Evolutionary conservation across 2,329 filamentous ascomycete genomes (phyloP).

Genomic region (Exophiala sp.): DNA sequence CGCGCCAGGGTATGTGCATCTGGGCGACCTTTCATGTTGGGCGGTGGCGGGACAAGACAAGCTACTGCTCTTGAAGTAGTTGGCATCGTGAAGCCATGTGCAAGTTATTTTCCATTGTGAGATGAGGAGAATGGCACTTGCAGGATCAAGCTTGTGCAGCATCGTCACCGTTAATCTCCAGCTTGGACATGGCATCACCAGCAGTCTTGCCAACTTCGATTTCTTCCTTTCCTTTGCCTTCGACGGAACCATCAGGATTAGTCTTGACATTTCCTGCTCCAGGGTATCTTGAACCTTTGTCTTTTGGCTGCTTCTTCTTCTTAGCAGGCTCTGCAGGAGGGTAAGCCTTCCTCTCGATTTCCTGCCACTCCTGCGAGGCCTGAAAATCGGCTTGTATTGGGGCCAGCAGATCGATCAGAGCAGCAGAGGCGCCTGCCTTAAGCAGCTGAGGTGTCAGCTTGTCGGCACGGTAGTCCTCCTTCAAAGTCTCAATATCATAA

Average conservation of each 20-base stretch:
- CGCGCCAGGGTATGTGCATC: too few relatives aligned
- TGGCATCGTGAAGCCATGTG: too few relatives aligned
- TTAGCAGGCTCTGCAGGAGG: conserved; percentile 61
- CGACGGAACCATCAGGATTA: conserved; percentile 24
- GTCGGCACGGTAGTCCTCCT: conserved; percentile 76
- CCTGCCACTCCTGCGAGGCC: conserved; percentile 73
- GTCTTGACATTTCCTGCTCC: conserved; percentile 35
- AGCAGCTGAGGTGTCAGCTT: conserved; percentile 81
- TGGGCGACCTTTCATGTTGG: too few relatives aligned
- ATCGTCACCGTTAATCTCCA: conserved; percentile 21
- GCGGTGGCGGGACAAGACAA: too few relatives aligned
- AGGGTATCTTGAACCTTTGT: conserved; percentile 66
- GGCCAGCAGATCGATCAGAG: conserved; percentile 61
- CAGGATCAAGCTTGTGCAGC: conserved; percentile 3
- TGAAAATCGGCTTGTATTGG: conserved; percentile 75
- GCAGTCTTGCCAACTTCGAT: conserved; percentile 25
- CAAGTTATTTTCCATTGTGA: not conserved
- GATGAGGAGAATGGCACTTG: not conserved
- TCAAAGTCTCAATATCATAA: conserved; percentile 68
- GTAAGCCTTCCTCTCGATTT: conserved; percentile 74
- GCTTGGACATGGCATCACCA: conserved; percentile 25
- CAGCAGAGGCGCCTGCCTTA: conserved; percentile 76
- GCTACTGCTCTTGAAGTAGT: too few relatives aligned
- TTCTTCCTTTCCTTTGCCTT: conserved; percentile 23
- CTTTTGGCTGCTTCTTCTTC: conserved; percentile 70